A percentile compares a stretch with the other conserved stretches of the same genome.
These are phyloP conservation scores for Phaeosphaeria sp. DNA, from an alignment of 2,329 filamentous ascomycete genomes.

Conservation along the genomic window DNA sequence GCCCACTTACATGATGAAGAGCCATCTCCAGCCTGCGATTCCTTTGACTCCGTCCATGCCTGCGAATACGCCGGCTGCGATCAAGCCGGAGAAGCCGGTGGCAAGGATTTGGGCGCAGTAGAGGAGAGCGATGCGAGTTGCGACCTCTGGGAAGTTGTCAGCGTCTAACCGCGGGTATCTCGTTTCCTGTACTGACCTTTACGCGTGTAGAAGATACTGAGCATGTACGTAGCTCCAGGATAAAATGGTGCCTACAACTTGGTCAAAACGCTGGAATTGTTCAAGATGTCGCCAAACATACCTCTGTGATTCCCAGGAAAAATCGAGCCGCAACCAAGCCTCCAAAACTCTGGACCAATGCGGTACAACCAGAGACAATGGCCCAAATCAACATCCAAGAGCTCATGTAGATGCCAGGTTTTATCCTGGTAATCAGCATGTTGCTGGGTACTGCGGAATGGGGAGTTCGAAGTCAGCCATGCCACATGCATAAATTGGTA, in stretches of 20 bases:
- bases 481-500: neutral
- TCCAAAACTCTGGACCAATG: conserved; percentile 40
- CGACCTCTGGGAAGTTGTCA: conserved; percentile 35
- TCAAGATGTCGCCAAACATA: neutral
- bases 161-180: neutral
- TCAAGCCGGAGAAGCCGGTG: conserved; percentile 53
- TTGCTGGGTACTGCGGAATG: conserved; percentile 49
- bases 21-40: conserved; percentile 48
- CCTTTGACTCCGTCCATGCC: conserved; percentile 34
- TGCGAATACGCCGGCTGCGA: conserved; percentile 49
- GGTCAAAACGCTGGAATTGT: neutral
- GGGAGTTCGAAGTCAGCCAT: neutral
- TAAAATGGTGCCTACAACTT: conserved; percentile 53
- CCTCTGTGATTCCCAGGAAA: conserved; percentile 40
- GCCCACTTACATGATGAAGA: conserved; percentile 47
- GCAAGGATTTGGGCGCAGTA: conserved; percentile 51
- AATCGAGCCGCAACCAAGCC: conserved; percentile 42
- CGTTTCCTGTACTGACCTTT: conserved; percentile 49
- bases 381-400: conserved; percentile 48
- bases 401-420: conserved; percentile 41
- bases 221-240: conserved; percentile 66
- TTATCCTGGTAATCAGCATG: conserved; percentile 49
- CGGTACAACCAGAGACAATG: conserved; percentile 41
- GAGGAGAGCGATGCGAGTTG: conserved; percentile 45
- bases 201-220: conserved; percentile 71